These are phyloP conservation scores for Brachypodium distachyon DNA, from an alignment of 202 grass and related monocot species.

Conservation along the genomic window DNA sequence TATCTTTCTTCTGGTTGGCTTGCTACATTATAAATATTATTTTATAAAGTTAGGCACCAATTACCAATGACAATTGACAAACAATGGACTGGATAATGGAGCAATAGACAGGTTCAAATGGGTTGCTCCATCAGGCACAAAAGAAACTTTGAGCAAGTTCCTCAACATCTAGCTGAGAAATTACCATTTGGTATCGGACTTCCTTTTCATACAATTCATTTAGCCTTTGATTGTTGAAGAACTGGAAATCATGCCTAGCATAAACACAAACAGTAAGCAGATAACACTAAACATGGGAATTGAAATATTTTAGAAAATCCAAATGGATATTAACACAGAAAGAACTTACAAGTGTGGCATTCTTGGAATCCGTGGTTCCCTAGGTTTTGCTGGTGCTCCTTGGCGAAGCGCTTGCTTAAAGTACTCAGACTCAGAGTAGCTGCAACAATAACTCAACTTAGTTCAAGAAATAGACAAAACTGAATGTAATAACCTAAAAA, in stretches of 20 bases:
- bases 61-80: not conserved
- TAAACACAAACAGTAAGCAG: conserved; percentile 15
- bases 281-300: not conserved
- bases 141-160: not conserved
- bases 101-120: not conserved
- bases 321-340: not conserved
- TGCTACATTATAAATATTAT: conserved; percentile 45
- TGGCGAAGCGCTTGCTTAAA: conserved; percentile 98
- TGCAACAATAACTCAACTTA: conserved; percentile 23
- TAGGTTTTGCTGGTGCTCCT: conserved; percentile 81
- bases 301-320: not conserved
- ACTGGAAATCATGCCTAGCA: conserved; percentile 97
- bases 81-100: not conserved
- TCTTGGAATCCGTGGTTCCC: conserved; percentile 84
- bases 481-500: not conserved
- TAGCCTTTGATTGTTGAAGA: conserved; percentile 95
- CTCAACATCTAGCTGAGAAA: conserved; percentile 9
- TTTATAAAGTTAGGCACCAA: conserved; percentile 4
- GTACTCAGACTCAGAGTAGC: conserved; percentile 95
- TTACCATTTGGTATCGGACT: conserved; percentile 93
- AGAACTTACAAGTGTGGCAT: conserved; percentile 88
- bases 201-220: conserved; percentile 99
- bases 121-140: not conserved
- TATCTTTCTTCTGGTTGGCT: conserved; percentile 91
- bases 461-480: not conserved